phyloP scores from a whole-genome alignment of 371 early-diverging fungal species.

The Actinomucor elegans region DNA sequence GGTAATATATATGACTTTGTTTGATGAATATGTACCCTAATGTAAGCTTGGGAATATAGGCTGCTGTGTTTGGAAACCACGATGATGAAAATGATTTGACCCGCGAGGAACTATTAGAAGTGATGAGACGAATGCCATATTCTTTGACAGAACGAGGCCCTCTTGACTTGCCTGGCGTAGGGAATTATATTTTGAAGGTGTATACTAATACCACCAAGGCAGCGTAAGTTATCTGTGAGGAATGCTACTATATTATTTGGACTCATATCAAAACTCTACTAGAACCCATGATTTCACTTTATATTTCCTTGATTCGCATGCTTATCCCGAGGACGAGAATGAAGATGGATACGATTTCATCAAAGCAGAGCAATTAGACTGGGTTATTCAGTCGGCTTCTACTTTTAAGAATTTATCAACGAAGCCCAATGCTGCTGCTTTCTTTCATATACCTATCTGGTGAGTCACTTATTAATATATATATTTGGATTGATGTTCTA shows the following conservation, averaged over 20 bases:
- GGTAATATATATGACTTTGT: no score
- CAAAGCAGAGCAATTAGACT: conserved; percentile 50
- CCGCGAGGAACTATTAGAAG: conserved; percentile 50
- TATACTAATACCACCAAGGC: conserved; percentile 15
- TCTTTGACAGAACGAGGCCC: conserved; percentile 48
- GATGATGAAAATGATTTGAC: conserved; percentile 54
- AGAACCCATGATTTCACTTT: conserved; percentile 39
- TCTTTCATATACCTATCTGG: conserved; percentile 58
- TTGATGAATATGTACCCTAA: no score
- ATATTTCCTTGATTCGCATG: conserved; percentile 55
- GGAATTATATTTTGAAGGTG: conserved; percentile 48
- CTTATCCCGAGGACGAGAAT: conserved; percentile 30
- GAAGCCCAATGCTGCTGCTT: conserved; percentile 46
- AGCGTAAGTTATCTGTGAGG: conserved; percentile 31
- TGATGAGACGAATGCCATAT: conserved; percentile 46
- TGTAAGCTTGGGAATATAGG: conserved; percentile 15
- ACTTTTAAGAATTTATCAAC: background rate
- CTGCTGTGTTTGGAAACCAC: conserved; percentile 57
- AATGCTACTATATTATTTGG: no score
- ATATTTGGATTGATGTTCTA: no score
- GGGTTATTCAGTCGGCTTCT: conserved; percentile 26
- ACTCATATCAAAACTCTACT: background rate
- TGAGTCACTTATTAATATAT: conserved; percentile 3
- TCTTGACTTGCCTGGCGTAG: conserved; percentile 44
- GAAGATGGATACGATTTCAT: conserved; percentile 37